Base-by-base conservation (phyloP, 305 asterid species). In the Fraxinus paxiana region DNA sequence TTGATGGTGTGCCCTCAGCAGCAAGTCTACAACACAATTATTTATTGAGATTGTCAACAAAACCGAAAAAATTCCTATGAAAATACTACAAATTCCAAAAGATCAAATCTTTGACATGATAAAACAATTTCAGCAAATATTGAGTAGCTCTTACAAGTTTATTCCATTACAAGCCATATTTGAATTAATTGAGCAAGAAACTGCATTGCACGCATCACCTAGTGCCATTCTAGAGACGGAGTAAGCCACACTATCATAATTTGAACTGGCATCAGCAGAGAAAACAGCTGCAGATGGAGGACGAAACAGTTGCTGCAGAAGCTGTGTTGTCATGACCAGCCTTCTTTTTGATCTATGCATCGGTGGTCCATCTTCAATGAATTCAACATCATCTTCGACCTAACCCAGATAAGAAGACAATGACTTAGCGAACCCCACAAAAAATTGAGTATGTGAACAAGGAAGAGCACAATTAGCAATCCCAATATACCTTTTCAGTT, bases 291-390 rank as follows among this genome's bases (percentile, higher is more conserved):
- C 84, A 26, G 90, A 87, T 34, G 93, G 85, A 76, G 95, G 88
- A 73, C 73, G 85, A 83, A 92, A 76, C 77, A 94, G 82, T 85
- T 91, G 94, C 90, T 92, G 94, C 93, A 92, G 89, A 70, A 94
- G 97, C 71, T 88, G 93, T 17, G 97, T 88, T 46, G 93, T 85
- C 87, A 89, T 78, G 75, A 88, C 70, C 84, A 90, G 92, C 91
- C 98, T 88, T 86, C 91, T 85, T 82, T 87, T 91, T 43, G 92
- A 87, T 86, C 84, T 85, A 82, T 81, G 83, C 79, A 82, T 30
- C 75, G 78, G 85, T 69, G 84, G 73, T 80, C 86, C 89, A 84
- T 86, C 93, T 81, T 90, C 97, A 70, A 79, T 84, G 41, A 89
- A 76, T 77, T 85, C 93, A 75, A 78, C 83, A 28, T 67, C 73